These are phyloP conservation scores for Casuarina cunninghamiana DNA, from an alignment of 306 rosid species.

Conservation along the genomic window DNA sequence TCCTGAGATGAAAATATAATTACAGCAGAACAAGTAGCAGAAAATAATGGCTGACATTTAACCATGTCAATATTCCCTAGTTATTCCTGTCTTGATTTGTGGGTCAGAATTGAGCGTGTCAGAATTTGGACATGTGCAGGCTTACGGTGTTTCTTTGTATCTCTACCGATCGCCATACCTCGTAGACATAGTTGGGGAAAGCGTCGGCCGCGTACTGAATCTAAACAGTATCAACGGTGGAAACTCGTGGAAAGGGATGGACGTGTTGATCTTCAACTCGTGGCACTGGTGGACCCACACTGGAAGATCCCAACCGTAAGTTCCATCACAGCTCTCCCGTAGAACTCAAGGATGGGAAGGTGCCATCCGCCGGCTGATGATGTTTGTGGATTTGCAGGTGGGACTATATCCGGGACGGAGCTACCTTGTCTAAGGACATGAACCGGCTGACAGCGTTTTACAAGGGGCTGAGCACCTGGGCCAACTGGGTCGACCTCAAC, in stretches of 20 bases:
- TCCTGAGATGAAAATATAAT: no score
- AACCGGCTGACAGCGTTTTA: conserved; percentile 70
- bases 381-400: conserved; percentile 48
- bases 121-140: conserved; percentile 48
- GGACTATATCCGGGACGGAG: conserved; percentile 77
- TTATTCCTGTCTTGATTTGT: no score
- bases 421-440: conserved; percentile 58
- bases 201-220: conserved; percentile 64
- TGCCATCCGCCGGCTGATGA: background rate
- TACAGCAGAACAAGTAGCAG: no score
- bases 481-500: conserved; percentile 78
- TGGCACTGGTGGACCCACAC: conserved; percentile 99
- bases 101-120: no score
- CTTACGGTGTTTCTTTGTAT: conserved; percentile 61
- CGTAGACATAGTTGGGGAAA: conserved; percentile 67
- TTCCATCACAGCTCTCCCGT: background rate
- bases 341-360: background rate
- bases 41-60: no score
- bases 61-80: no score
- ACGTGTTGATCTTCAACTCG: conserved; percentile 80
- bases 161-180: conserved; percentile 80
- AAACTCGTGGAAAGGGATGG: conserved; percentile 78
- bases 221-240: conserved; percentile 72
- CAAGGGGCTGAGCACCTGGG: conserved; percentile 88
- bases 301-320: conserved; percentile 79